Evolutionary conservation across 148 eudicot species (phyloP), one percentile per base, ranked within the genome.

Genomic region (Dianthus caryophyllus): DNA sequence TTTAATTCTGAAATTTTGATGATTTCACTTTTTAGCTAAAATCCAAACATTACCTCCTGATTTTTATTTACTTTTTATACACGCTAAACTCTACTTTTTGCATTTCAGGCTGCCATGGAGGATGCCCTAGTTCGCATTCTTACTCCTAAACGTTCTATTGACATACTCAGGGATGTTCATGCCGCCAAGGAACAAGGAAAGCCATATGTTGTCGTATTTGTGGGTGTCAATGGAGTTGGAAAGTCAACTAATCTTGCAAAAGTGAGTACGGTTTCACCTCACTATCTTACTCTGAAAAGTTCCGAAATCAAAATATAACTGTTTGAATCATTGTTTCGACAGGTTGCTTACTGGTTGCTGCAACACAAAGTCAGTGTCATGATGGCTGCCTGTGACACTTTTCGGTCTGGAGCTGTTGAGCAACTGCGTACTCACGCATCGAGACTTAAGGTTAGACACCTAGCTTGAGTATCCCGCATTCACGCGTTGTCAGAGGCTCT

Each of bases 371-470:
- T 84, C 50, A 90, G 84, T 55, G 99, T 94, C 62, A 94, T 88
- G 99, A 94, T 94, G 99, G 99, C 99, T 84, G 97, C 97, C 33
- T 94, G 99, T 78, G 97, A 94, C 74, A 90, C 99, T 26, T 94
- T 94, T 65, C 89, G 97, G 65, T 90, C 99, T 50, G 99, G 97
- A 71, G 99, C 99, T 72, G 97, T 94, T 65, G 99, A 94, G 83
- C 99, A 94, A 75, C 79, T 90, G 74, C 88, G 98, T 25, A 94
- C 99, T 63, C 99, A 94, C 82, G 99, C 99, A 27, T 90, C 93
- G 53, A 84, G 97, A 63, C 99, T 94, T 63, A 88, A 94, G 97
- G 98, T 87, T 83, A 53, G 60, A 14, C 54, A 39, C 12, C 36
- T 33, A 47, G 65, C 53, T 36, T 8, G 33, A 44, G 31, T 27